A percentile compares a stretch with the other conserved stretches of the same genome.
phyloP scores from a whole-genome alignment of 768 basidiomycete genomes.

The Amanita pallidorosea region DNA sequence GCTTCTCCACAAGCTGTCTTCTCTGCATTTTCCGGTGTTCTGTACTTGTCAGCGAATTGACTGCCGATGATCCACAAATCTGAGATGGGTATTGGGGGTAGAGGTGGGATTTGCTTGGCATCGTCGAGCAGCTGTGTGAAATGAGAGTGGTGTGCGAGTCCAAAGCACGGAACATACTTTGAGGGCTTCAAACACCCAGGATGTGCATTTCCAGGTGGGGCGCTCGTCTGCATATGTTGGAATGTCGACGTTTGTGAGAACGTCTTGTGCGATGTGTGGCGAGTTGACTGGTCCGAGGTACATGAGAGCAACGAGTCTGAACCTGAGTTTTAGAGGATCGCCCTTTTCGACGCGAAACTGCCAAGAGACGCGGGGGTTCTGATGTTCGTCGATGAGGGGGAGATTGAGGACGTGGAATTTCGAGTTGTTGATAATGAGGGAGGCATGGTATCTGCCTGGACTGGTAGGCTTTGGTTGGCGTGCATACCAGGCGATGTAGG shows the following conservation, averaged over 20 bases:
- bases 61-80: not conserved
- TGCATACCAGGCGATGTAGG: constrained; percentile 1
- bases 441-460: not conserved
- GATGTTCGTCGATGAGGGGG: not conserved
- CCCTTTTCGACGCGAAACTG: not conserved
- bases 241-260: not conserved
- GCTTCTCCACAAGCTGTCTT: not conserved
- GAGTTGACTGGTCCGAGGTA: not conserved
- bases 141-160: not conserved
- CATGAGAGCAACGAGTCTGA: constrained; percentile 1
- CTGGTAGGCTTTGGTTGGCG: not conserved
- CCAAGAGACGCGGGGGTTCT: not conserved
- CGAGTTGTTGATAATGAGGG: not conserved
- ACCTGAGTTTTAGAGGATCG: not conserved
- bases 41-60: not conserved
- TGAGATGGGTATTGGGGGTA: not conserved
- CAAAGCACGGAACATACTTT: not conserved
- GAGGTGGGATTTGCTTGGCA: not conserved
- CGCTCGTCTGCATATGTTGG: not conserved
- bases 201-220: not conserved
- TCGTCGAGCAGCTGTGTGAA: not conserved
- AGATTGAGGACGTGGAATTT: not conserved
- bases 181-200: not conserved
- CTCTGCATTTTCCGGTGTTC: not conserved
- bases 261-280: not conserved